Evolutionary conservation across 2,329 filamentous ascomycete species (phyloP).

Genomic region (Cladosporium velox): DNA sequence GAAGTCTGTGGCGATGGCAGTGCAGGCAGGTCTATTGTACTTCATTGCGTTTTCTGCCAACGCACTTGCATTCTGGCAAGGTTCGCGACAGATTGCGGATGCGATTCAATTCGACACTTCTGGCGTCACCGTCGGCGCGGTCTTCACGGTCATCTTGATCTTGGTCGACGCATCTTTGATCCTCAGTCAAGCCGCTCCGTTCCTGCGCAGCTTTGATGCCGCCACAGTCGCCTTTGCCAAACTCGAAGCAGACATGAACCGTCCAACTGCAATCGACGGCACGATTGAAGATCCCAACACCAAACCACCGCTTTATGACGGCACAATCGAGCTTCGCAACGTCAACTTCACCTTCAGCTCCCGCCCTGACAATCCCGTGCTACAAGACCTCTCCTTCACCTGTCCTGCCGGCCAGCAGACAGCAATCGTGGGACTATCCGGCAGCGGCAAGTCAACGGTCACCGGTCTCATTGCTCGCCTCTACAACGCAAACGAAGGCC

Average conservation of each 20-base stretch:
- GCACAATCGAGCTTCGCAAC: constrained; percentile 62
- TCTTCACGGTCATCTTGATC: constrained; percentile 38
- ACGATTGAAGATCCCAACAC: constrained; percentile 33
- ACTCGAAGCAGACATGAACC: constrained; percentile 60
- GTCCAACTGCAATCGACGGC: constrained; percentile 42
- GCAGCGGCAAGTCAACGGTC: constrained; percentile 44
- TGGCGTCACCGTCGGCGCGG: constrained; percentile 33
- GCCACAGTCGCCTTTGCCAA: constrained; percentile 58
- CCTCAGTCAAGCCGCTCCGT: constrained; percentile 49
- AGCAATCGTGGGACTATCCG: constrained; percentile 45
- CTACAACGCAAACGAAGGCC: constrained; percentile 36
- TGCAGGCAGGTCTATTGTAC: constrained; percentile 46
- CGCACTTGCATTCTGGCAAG: constrained; percentile 48
- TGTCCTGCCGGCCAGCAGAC: constrained; percentile 47
- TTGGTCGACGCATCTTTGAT: constrained; percentile 55
- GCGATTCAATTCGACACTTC: constrained; percentile 31
- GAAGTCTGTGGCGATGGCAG: constrained; percentile 46
- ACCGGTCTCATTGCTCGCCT: constrained; percentile 39
- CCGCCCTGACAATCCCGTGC: constrained; percentile 39
- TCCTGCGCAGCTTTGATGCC: constrained; percentile 52
- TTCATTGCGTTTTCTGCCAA: constrained; percentile 47
- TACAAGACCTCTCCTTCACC: constrained; percentile 38
- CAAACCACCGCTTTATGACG: constrained; percentile 26
- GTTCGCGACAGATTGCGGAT: constrained; percentile 41
- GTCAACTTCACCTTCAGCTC: constrained; percentile 73